Evolutionary conservation across 2,329 filamentous ascomycete genomes (phyloP), one percentile per base, ranked within the genome.

Genomic region (Aspergillus niger): DNA sequence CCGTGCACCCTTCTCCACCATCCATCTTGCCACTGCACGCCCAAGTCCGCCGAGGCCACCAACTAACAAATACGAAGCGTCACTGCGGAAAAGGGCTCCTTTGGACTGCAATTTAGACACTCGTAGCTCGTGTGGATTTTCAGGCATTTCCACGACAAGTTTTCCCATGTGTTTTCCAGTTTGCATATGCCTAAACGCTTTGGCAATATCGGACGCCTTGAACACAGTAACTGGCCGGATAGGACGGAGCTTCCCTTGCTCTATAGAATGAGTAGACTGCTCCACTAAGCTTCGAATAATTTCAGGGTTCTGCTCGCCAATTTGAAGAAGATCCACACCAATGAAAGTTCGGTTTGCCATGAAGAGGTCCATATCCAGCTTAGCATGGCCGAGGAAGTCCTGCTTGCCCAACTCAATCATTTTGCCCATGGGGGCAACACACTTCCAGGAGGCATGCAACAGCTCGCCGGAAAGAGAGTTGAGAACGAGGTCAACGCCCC

Each of bases 141-240:
- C 57, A 1, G 58, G 61, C 58, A 63, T 63, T 44, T 44, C 49
- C n/a, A 55, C 59, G 8, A 82, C 73, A 15, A 82, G 76, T 57
- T 82, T 82, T 1, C 79, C 80, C 24, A 80, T 77, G 60, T 82
- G 79, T 1, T 72, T 69, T 0, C 78, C 79, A 2, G 67, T 69
- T 57, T 81, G 77, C 75, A 83, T 77, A 38, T 67, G 70, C 0
- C 77, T 68, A 62, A 83, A 80, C 0, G 79, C 79, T n/a, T 77
- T 72, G 11, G 72, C 64, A 1, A 80, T 65, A 2, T 74, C 2
- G 58, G 52, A 48, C 0, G 44, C 74, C 72, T 13, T 64, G 52
- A 28, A 72, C 6, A 60, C 30, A n/a, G 59, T 63, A 17, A 68
- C 61, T 0, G 68, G 67, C 22, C 54, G 50, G 15, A 70, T 68